Evolutionary conservation across 371 early-diverging fungal genomes (phyloP).

Genomic region (Rhizopus delemar): DNA sequence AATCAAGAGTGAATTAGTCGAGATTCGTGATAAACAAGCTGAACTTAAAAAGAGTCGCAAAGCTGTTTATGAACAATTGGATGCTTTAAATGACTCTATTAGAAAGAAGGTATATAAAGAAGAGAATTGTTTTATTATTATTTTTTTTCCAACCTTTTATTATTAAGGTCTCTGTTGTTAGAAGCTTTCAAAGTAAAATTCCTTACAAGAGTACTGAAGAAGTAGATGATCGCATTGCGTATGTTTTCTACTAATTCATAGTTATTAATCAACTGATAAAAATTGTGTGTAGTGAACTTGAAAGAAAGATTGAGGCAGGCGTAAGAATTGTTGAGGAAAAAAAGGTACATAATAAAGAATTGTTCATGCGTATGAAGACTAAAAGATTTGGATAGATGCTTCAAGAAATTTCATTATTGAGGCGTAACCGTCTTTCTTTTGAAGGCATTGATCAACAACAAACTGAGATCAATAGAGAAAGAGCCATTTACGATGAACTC

Average conservation of each 20-base stretch:
- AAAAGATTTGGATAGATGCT: constrained; percentile 49
- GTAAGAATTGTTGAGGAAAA: constrained; percentile 87
- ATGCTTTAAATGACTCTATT: constrained; percentile 65
- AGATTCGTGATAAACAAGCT: constrained; percentile 63
- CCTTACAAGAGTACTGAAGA: constrained; percentile 79
- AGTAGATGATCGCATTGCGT: constrained; percentile 76
- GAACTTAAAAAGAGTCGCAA: constrained; percentile 58
- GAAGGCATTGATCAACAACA: constrained; percentile 71
- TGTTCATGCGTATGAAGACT: background rate
- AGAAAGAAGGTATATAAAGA: constrained; percentile 64
- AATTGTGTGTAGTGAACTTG: constrained; percentile 57
- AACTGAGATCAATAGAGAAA: constrained; percentile 72
- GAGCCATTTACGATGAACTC: constrained; percentile 63
- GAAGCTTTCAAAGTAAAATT: constrained; percentile 70
- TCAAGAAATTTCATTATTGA: constrained; percentile 78
- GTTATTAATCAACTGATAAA: background rate
- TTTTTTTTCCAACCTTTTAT: background rate
- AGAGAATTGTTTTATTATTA: background rate
- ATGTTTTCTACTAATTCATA: constrained; percentile 22
- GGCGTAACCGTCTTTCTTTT: constrained; percentile 76
- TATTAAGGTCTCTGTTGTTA: constrained; percentile 28
- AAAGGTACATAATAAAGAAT: constrained; percentile 33
- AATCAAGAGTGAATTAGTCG: constrained; percentile 63
- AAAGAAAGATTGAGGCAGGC: constrained; percentile 78
- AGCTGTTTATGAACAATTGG: constrained; percentile 65